These are phyloP conservation scores for Penicillium oxalicum DNA, from an alignment of 2,329 filamentous ascomycete species.

Conservation along the genomic window DNA sequence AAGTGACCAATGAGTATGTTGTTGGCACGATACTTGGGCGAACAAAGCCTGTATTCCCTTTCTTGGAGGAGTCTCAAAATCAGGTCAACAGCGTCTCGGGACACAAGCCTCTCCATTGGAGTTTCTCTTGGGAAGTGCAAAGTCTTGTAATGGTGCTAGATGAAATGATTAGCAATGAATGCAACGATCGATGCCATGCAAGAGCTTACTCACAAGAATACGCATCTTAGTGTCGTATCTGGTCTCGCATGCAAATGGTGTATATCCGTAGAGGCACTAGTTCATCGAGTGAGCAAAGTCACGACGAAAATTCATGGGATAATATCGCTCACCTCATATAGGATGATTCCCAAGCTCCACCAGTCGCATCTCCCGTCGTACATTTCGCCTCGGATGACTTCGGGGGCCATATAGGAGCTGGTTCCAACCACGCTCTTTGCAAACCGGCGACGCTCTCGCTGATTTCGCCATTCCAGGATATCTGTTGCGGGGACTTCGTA, in stretches of 20 bases:
- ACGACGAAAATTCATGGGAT: neutral
- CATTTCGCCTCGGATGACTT: constrained; percentile 72
- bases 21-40: constrained; percentile 64
- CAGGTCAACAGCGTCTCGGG: constrained; percentile 67
- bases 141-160: constrained; percentile 61
- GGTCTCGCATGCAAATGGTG: constrained; percentile 79
- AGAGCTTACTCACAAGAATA: constrained; percentile 57
- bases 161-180: neutral
- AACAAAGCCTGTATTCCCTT: constrained; percentile 69
- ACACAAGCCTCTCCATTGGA: constrained; percentile 53
- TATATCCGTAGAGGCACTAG: constrained; percentile 80
- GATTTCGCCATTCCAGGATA: constrained; percentile 65
- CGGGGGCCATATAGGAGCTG: constrained; percentile 97
- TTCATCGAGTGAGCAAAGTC: constrained; percentile 1
- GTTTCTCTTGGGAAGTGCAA: constrained; percentile 63
- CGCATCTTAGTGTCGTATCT: constrained; percentile 78
- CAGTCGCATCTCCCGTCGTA: constrained; percentile 94
- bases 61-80: constrained; percentile 67
- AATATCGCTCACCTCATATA: constrained; percentile 61
- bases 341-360: constrained; percentile 93
- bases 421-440: constrained; percentile 88
- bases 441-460: constrained; percentile 61
- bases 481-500: constrained; percentile 37
- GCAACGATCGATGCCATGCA: neutral
- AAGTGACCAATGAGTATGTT: constrained; percentile 44